Evolutionary conservation across 1,284 basidiomycete genomes (phyloP), one percentile per base, ranked within the genome.

Genomic region (Hemileia vastatrix): DNA sequence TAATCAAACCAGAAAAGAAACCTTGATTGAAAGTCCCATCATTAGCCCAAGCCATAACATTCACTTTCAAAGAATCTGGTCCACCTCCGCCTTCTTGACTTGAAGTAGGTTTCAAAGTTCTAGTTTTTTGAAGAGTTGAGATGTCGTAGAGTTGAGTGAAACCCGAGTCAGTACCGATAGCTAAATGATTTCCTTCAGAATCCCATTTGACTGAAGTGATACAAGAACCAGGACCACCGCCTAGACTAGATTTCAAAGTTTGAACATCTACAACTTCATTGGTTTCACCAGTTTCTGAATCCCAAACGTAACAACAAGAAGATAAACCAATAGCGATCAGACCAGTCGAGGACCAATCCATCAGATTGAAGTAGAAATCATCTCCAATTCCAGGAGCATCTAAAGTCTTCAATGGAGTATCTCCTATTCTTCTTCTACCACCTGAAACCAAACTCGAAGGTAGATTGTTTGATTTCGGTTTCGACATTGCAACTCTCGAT

Each of bases 101-200:
- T 1, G 66, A 66, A n/a, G 47, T 67, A 4, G 72, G 72, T 53
- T 72, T 72, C 52, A 75, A 67, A 49, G 72, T 74, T 23, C 73
- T 68, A 64, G 73, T 66, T 1, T 71, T 67, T 40, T 62, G 67
- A 52, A 65, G 62, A 36, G 61, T 67, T 56, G 65, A 69, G 27
- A 70, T 67, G 61, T 75, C 73, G 71, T 72, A 75, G 31, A 75
- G 67, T 65, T 75, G 73, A 32, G 70, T 68, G 55, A 69, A 70
- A 13, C 73, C 73, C 15, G 70, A 66, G 43, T 72, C 70, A 9
- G 71, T 66, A 11, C 73, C 72, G 23, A 75, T 68, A 18, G 71
- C 68, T 3, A 75, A 65, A 48, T 70, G 67, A 32, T 68, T 71
- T 47, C 73, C 73, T 31, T 71, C 69, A 2, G 67, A 67, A 59